These are phyloP conservation scores for Meyerozyma smithsonii DNA, from an alignment of 1,139 yeast genomes.

Conservation along the genomic window DNA sequence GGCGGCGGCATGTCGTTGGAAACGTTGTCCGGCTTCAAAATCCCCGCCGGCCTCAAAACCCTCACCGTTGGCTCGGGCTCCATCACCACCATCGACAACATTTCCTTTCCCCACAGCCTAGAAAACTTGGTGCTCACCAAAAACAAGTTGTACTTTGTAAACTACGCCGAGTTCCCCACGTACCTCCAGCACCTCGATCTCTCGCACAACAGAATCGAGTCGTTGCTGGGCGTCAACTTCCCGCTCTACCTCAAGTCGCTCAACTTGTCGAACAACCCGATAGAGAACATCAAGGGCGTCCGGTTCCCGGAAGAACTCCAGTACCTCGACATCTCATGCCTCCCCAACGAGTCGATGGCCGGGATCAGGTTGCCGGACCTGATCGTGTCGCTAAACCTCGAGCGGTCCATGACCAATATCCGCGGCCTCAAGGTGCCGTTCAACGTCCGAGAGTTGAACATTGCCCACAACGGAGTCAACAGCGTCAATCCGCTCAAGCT, in stretches of 20 bases:
- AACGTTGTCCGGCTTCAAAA: conserved; percentile 37
- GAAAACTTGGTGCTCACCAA: conserved; percentile 32
- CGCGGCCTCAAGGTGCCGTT: conserved; percentile 42
- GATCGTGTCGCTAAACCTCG: conserved; percentile 33
- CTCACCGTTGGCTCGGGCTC: conserved; percentile 34
- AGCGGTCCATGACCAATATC: conserved; percentile 44
- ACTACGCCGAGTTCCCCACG: conserved; percentile 37
- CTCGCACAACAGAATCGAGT: conserved; percentile 40
- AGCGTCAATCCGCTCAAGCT: conserved; percentile 44
- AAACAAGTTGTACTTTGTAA: conserved; percentile 38
- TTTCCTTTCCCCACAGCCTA: conserved; percentile 30
- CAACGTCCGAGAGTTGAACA: conserved; percentile 24
- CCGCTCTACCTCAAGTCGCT: conserved; percentile 30
- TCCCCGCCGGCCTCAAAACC: conserved; percentile 31
- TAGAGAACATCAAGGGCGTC: conserved; percentile 40
- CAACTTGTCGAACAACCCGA: conserved; percentile 37
- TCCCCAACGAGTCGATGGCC: conserved; percentile 47
- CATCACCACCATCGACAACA: conserved; percentile 33
- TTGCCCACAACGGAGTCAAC: conserved; percentile 42
- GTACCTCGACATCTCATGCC: conserved; percentile 36
- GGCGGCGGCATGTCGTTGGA: conserved; percentile 41
- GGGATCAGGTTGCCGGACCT: conserved; percentile 44
- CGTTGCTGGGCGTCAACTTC: conserved; percentile 34
- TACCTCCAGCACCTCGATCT: conserved; percentile 29
- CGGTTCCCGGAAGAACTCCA: conserved; percentile 36